phyloP scores from a whole-genome alignment of 2,329 filamentous ascomycete species.

The Colletotrichum liaoningense region DNA sequence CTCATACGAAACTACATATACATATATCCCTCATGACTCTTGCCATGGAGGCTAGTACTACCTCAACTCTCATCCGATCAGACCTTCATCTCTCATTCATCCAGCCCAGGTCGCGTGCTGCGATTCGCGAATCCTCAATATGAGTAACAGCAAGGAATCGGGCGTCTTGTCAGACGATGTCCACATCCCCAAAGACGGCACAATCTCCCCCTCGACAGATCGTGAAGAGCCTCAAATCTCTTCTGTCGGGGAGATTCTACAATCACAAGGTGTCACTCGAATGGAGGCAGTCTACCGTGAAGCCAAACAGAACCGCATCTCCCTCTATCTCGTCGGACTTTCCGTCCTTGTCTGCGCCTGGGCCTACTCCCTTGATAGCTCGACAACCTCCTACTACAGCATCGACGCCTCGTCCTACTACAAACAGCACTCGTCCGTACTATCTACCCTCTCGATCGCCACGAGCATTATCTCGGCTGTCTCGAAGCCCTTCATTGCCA shows the following conservation, averaged over 20 bases:
- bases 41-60: neutral
- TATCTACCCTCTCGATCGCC: slow-evolving; percentile 44
- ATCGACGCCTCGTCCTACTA: slow-evolving; percentile 44
- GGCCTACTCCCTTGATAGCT: slow-evolving; percentile 45
- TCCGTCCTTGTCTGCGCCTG: slow-evolving; percentile 46
- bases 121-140: neutral
- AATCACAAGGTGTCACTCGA: slow-evolving; percentile 42
- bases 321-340: slow-evolving; percentile 42
- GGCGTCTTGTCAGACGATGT: neutral
- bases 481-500: slow-evolving; percentile 70
- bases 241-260: slow-evolving; percentile 13
- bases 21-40: neutral
- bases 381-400: slow-evolving; percentile 44
- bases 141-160: neutral
- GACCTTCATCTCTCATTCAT: neutral
- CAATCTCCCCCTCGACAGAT: neutral
- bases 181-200: neutral
- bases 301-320: slow-evolving; percentile 39
- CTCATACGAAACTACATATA: neutral
- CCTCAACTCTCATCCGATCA: too few species aligned
- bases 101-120: neutral
- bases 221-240: neutral
- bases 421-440: slow-evolving; percentile 42
- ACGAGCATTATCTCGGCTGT: slow-evolving; percentile 58
- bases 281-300: slow-evolving; percentile 46